Base-by-base conservation (phyloP, 2,329 filamentous ascomycete genomes). In the Aspergillus bombycis region DNA sequence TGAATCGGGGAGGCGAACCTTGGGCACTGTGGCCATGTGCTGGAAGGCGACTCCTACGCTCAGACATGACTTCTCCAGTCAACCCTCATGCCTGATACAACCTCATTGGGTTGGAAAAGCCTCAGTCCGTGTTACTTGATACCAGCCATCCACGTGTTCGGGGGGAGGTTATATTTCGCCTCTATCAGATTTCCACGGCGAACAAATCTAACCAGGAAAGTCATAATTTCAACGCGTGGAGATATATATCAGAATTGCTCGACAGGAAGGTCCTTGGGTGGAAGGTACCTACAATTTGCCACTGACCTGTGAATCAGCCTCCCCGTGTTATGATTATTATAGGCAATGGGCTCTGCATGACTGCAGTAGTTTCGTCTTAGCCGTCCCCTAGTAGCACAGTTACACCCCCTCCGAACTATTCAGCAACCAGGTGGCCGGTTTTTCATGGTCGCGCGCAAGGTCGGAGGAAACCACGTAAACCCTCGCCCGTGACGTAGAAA, bases 321-420 rank as follows among this genome's bases (percentile, higher is more conserved):
- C 48, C 23, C 26, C 19, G 48, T 52, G 28, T 30, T 52, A 34
- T 52, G 28, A 52, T 32, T 32, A 52, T 32, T 34, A n/a, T 52
- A 52, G 48, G 48, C 34, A 41, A 52, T 2, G 48, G 48, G 9
- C 48, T 52, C 48, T 52, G 48, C 48, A 52, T 52, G 48, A 52
- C 48, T 52, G 48, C 48, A 52, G 48, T 52, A 52, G 48, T 34
- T 52, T 30, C 48, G n/a, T 52, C 48, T 34, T 52, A 52, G 48
- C 16, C 48, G 28, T 32, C 28, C 48, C 48, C 26, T 30, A 30
- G 46, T 52, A 16, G 46, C 26, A 28, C 46, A 32, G 46, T 52
- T 30, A 5, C 16, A 26, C 45, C 11, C 21, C 46, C 46, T 50
- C 46, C 26, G 9, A 30, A n/a, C 46, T 50, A 32, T 16, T 50